phyloP scores from a whole-genome alignment of 371 early-diverging fungal species.

The Chytridiales sp. region DNA sequence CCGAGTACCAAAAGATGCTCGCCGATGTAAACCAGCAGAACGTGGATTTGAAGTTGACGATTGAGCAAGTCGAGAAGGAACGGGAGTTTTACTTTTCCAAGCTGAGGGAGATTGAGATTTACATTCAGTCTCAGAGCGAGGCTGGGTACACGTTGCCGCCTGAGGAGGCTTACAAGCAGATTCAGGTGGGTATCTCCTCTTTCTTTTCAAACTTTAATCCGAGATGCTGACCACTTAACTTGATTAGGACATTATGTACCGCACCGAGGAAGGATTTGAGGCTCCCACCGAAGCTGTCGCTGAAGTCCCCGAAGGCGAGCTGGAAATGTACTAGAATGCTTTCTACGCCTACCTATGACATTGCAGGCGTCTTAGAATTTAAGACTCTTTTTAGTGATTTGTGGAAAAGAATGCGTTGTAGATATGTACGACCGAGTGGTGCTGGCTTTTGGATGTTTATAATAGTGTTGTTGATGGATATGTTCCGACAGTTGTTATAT shows the following conservation, averaged over 20 bases:
- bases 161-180: slow-evolving; percentile 55
- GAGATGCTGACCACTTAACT: neutral
- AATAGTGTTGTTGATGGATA: no score
- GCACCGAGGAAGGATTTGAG: slow-evolving; percentile 74
- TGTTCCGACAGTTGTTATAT: no score
- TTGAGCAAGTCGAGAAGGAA: slow-evolving; percentile 90
- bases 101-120: slow-evolving; percentile 88
- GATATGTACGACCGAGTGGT: no score
- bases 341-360: neutral
- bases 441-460: no score
- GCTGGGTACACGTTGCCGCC: slow-evolving; percentile 1
- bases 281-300: slow-evolving; percentile 34
- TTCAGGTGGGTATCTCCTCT: slow-evolving; percentile 80
- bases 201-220: neutral
- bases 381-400: no score
- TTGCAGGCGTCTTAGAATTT: no score
- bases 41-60: slow-evolving; percentile 73
- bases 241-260: slow-evolving; percentile 18
- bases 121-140: slow-evolving; percentile 72
- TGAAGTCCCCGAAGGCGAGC: slow-evolving; percentile 8
- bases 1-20: slow-evolving; percentile 46
- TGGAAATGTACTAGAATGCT: no score
- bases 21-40: slow-evolving; percentile 65
- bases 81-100: slow-evolving; percentile 94
- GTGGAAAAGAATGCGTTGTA: no score